Percentiles rank a stretch among this genome's conserved stretches.
Evolutionary conservation across 2,329 filamentous ascomycete species (phyloP).

Genomic region (Trichoderma oligosporum): DNA sequence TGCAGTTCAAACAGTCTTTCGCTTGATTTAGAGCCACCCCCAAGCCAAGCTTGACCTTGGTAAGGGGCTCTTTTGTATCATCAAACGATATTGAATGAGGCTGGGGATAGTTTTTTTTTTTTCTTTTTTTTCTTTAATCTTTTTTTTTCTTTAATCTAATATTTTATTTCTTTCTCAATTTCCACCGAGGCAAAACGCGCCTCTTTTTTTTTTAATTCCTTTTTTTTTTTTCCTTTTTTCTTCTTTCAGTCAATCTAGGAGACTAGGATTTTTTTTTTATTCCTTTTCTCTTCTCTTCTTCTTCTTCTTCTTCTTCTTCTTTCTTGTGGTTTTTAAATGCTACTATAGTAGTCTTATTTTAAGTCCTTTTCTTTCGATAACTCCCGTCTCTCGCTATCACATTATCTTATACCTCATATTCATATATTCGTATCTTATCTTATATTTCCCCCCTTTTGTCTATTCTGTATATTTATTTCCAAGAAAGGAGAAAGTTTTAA

Average conservation of each 20-base stretch:
- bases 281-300: background rate
- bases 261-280: background rate
- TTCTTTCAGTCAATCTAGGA: background rate
- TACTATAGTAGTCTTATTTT: background rate
- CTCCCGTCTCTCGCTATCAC: too few species aligned
- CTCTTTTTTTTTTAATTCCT: background rate
- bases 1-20: background rate
- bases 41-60: background rate
- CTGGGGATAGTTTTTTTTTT: background rate
- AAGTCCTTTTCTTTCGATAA: background rate
- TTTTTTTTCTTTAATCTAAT: background rate
- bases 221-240: background rate
- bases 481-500: too few species aligned
- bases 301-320: background rate
- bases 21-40: too few species aligned
- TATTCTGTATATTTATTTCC: background rate
- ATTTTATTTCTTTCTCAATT: background rate
- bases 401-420: too few species aligned
- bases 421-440: too few species aligned
- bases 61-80: constrained; percentile 1
- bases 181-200: background rate
- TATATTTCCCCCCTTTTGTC: background rate
- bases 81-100: background rate
- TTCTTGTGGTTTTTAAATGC: constrained; percentile 2
- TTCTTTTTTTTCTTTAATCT: background rate